phyloP scores from a whole-genome alignment of 1,139 yeast genomes.

The Kluyveromyces sp. region DNA sequence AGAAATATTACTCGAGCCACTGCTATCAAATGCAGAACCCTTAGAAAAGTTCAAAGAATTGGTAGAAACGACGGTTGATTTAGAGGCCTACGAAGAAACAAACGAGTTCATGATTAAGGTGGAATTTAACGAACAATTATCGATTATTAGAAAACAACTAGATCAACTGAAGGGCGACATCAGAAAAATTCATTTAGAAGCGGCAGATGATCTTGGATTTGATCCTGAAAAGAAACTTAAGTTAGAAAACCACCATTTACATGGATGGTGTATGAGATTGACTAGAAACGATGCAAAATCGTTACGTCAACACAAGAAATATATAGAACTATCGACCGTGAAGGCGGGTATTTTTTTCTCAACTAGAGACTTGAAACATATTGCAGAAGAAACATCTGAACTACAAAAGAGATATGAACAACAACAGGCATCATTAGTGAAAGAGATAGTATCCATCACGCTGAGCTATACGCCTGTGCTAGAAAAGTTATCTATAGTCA shows the following conservation, averaged over 20 bases:
- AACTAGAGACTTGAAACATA: constrained; percentile 51
- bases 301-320: constrained; percentile 56
- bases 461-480: constrained; percentile 75
- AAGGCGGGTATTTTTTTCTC: constrained; percentile 94
- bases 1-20: constrained; percentile 51
- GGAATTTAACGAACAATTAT: constrained; percentile 75
- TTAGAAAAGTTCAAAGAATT: constrained; percentile 70
- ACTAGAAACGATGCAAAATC: constrained; percentile 84
- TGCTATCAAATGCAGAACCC: constrained; percentile 42
- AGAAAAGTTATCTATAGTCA: constrained; percentile 51
- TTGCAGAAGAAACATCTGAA: constrained; percentile 52
- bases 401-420: constrained; percentile 59
- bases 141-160: constrained; percentile 50
- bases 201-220: constrained; percentile 67
- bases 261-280: constrained; percentile 91
- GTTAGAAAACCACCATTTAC: constrained; percentile 74
- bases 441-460: constrained; percentile 73
- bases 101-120: constrained; percentile 83
- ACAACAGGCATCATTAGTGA: constrained; percentile 70
- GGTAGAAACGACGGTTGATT: constrained; percentile 86
- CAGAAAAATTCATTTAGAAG: constrained; percentile 49
- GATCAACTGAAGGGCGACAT: constrained; percentile 51
- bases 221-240: constrained; percentile 84
- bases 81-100: constrained; percentile 59
- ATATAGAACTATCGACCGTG: constrained; percentile 77